Evolutionary conservation across 805 yeast species (phyloP), one percentile per base, ranked within the genome.

Genomic region (Nakazawaea ishiwadae): DNA sequence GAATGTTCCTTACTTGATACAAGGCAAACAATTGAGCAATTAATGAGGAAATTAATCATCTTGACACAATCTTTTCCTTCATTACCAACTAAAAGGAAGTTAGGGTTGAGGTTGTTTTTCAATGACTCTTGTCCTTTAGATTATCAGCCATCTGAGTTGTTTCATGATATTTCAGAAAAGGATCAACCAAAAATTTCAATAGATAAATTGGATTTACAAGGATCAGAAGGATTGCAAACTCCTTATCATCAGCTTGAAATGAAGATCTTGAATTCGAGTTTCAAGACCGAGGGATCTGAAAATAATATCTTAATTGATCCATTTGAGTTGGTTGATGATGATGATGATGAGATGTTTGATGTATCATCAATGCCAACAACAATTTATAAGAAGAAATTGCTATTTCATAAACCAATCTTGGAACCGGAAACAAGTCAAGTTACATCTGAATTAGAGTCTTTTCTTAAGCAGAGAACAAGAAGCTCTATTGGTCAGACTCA

Each of bases 51-150:
- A 39, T 68, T 79, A 39, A 73, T 79, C 16, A 60, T 75, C 1
- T 54, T 71, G 4, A 75, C 82, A 0, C 84, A 79, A 52, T 60
- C 71, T 0, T 57, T 78, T n/a, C 70, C 74, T 14, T 69, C 74
- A 1, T 51, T 77, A 19, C 82, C 83, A 1, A 55, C 58, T 1
- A 61, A 68, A 31, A 68, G 76, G 41, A 72, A 49, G 39, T 50
- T 78, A 29, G 61, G 73, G 0, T 65, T 78, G 66, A 63, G 76
- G 44, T 54, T 79, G 37, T 39, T 73, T 44, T 77, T 69, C 48
- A 75, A 73, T 44, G 75, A 74, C 3, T 43, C 37, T 3, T 68
- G 75, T 28, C 79, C 81, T 2, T 37, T 41, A 1, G 55, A 64
- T 26, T 77, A 72, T 48, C 79, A 77, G 49, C 79, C 81, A 1